phyloP scores from a whole-genome alignment of 768 basidiomycete species.

The Suillus occidentalis region DNA sequence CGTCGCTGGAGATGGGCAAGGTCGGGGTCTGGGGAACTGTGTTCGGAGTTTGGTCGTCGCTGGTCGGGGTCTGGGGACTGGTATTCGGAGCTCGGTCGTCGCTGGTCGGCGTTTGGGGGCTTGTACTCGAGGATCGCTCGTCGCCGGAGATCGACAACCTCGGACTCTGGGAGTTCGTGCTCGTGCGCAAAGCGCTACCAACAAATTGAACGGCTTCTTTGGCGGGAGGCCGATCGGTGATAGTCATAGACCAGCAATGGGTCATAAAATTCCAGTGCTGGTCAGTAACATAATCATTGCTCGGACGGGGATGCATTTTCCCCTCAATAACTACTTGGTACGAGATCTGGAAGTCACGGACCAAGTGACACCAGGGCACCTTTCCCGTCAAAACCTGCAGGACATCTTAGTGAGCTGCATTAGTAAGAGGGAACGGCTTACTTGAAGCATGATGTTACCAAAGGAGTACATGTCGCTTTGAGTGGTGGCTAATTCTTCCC shows the following conservation, averaged over 20 bases:
- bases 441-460: background rate
- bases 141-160: conserved; percentile 44
- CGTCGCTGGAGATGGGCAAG: conserved; percentile 41
- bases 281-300: background rate
- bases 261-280: background rate
- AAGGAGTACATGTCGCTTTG: background rate
- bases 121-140: conserved; percentile 31
- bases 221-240: too few relatives aligned
- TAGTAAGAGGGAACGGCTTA: background rate
- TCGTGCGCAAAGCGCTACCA: too few relatives aligned
- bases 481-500: background rate
- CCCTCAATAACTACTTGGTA: background rate
- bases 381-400: background rate
- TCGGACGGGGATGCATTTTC: background rate
- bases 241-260: background rate
- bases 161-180: conserved; percentile 44
- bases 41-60: background rate
- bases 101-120: conserved; percentile 45
- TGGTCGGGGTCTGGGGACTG: too few relatives aligned
- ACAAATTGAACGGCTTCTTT: too few relatives aligned
- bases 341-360: background rate
- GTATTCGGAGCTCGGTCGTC: conserved; percentile 16
- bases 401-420: background rate
- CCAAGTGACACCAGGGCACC: background rate
- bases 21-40: conserved; percentile 47